A percentile compares a stretch with the other conserved stretches of the same genome.
Evolutionary conservation across 768 basidiomycete species (phyloP).

Genomic region (Termitomyces eurrhizus): DNA sequence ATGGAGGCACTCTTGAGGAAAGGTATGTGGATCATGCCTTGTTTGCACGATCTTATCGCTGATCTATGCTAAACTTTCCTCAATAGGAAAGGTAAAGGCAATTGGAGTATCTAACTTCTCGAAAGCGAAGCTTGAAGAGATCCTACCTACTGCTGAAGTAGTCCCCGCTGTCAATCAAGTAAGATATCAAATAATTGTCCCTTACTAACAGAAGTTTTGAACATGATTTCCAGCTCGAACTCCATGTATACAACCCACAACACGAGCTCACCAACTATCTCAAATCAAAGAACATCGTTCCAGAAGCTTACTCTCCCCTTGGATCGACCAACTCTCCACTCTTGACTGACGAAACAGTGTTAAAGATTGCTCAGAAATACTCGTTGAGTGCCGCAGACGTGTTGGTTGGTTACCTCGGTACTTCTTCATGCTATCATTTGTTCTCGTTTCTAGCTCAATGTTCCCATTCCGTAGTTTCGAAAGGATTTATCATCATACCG

Average conservation of each 20-base stretch:
- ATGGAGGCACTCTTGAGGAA: constrained; percentile 73
- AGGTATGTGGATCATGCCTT: constrained; percentile 31
- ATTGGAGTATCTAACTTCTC: constrained; percentile 83
- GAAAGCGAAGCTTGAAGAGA: constrained; percentile 60
- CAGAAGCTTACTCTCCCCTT: constrained; percentile 81
- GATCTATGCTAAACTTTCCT: not conserved
- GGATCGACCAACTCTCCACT: constrained; percentile 68
- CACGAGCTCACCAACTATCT: constrained; percentile 63
- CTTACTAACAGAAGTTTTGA: not conserved
- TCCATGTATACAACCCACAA: constrained; percentile 75
- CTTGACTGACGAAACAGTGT: constrained; percentile 56
- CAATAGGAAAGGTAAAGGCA: constrained; percentile 56
- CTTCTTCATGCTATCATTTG: constrained; percentile 16
- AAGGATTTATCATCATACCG: constrained; percentile 63
- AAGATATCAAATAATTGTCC: constrained; percentile 17
- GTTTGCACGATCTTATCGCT: constrained; percentile 4
- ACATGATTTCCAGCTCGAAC: constrained; percentile 47
- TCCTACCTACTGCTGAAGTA: constrained; percentile 63
- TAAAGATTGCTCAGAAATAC: constrained; percentile 57
- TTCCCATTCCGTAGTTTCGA: constrained; percentile 41
- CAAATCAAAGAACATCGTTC: constrained; percentile 59
- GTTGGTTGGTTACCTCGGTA: constrained; percentile 61
- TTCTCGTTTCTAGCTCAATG: constrained; percentile 2
- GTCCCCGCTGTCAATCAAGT: constrained; percentile 75
- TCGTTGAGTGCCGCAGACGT: constrained; percentile 51